Percentiles rank a stretch among this genome's conserved stretches.
Evolutionary conservation across 179 eudicot genomes (phyloP).

Genomic region (Beta corolliflora): DNA sequence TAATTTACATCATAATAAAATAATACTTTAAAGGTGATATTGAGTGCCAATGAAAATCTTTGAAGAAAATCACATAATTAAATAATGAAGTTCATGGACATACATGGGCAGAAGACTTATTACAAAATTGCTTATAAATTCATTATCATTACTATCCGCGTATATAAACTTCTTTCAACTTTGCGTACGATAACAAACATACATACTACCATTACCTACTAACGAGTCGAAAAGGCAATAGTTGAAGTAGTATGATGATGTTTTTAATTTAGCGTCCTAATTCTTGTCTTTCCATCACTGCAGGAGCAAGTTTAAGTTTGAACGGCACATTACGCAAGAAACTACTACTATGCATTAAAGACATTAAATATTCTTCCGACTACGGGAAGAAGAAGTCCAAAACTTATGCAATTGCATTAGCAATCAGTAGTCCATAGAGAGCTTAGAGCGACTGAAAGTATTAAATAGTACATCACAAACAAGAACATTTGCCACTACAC

Average conservation of each 20-base stretch:
- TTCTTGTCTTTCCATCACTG: neutral
- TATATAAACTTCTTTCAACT: no score
- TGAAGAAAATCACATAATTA: no score
- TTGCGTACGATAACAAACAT: no score
- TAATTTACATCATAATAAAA: no score
- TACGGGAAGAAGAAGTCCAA: neutral
- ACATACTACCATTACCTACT: no score
- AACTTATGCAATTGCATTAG: neutral
- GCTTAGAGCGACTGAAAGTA: neutral
- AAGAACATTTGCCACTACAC: neutral
- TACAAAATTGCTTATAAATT: no score
- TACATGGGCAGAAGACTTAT: no score
- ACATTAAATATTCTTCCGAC: neutral
- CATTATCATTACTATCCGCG: no score
- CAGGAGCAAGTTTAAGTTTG: slow-evolving; percentile 3
- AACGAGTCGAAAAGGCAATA: neutral
- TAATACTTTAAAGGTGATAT: no score
- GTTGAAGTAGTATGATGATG: neutral
- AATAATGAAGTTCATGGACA: no score
- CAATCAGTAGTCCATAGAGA: neutral
- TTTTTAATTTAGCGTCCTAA: no score
- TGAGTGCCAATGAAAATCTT: no score
- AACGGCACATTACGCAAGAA: neutral
- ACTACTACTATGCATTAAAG: neutral
- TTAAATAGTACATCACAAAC: neutral